A percentile compares a stretch with the other conserved stretches of the same genome.
These are phyloP conservation scores for Plantago rigida DNA, from an alignment of 305 asterid species.

Conservation along the genomic window DNA sequence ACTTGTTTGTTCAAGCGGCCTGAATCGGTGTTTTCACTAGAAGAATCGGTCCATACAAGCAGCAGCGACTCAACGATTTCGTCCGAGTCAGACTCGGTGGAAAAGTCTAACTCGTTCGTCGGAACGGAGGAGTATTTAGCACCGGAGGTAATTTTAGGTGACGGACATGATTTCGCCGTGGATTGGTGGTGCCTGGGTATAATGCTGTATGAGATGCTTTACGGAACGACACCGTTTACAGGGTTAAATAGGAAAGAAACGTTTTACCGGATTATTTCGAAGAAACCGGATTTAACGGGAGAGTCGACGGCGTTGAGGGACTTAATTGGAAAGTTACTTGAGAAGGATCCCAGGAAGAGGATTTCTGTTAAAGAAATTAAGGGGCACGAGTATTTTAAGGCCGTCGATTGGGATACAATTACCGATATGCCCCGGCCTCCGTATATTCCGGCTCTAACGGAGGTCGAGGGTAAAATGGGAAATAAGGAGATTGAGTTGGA, in stretches of 20 bases:
- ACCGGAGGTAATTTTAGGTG: constrained; percentile 73
- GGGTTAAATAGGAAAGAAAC: constrained; percentile 71
- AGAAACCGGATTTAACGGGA: constrained; percentile 51
- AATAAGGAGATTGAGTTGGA: constrained; percentile 58
- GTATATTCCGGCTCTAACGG: constrained; percentile 51
- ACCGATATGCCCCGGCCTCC: constrained; percentile 73
- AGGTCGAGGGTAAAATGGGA: constrained; percentile 42
- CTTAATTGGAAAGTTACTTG: constrained; percentile 60
- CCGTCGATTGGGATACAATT: constrained; percentile 56
- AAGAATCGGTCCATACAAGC: constrained; percentile 32
- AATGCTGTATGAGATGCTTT: constrained; percentile 75
- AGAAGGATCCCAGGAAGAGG: constrained; percentile 62
- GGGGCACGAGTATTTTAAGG: constrained; percentile 49
- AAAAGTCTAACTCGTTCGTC: constrained; percentile 78
- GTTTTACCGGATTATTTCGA: constrained; percentile 37
- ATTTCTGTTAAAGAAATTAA: constrained; percentile 45
- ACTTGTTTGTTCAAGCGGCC: constrained; percentile 29
- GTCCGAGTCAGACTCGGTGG: constrained; percentile 35
- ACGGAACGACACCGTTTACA: constrained; percentile 74
- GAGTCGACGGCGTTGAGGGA: constrained; percentile 69
- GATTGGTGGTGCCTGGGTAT: constrained; percentile 95
- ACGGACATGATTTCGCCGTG: constrained; percentile 83
- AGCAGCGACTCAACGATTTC: constrained; percentile 29
- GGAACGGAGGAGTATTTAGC: constrained; percentile 92
- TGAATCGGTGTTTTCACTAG: constrained; percentile 40